Percentiles rank a stretch among this genome's conserved stretches.
phyloP scores from a whole-genome alignment of 129 eudicot species.

The Ambrosia artemisiifolia region DNA sequence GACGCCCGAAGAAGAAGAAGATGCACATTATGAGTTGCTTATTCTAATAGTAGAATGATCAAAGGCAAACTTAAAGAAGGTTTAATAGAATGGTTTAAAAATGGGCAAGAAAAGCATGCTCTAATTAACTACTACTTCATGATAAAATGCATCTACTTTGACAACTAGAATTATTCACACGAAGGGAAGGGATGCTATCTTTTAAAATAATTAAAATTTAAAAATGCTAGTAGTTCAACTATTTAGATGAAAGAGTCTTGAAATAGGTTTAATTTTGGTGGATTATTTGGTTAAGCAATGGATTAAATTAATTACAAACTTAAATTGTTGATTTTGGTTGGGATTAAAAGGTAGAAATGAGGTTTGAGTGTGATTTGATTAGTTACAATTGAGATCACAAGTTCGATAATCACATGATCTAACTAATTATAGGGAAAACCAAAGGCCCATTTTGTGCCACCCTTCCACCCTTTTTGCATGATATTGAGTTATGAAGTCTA shows the following conservation, averaged over 20 bases:
- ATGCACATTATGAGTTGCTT: neutral
- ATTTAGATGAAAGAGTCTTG: slow-evolving; percentile 34
- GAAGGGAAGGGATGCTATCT: no score
- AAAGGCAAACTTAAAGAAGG: slow-evolving; percentile 32
- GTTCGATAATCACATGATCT: slow-evolving; percentile 42
- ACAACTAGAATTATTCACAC: no score
- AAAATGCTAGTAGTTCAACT: slow-evolving; percentile 10
- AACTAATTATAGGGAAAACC: slow-evolving; percentile 36
- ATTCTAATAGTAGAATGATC: slow-evolving; percentile 15
- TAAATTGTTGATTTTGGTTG: slow-evolving; percentile 31
- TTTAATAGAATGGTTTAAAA: slow-evolving; percentile 21
- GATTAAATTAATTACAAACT: slow-evolving; percentile 19
- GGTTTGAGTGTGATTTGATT: slow-evolving; percentile 30
- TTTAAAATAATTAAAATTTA: no score
- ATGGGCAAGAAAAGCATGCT: slow-evolving; percentile 61
- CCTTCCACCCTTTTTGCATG: slow-evolving; percentile 38
- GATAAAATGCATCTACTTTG: slow-evolving; percentile 35
- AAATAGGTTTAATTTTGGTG: slow-evolving; percentile 63
- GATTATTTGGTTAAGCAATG: slow-evolving; percentile 49
- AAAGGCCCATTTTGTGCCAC: slow-evolving; percentile 34
- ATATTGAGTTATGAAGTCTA: neutral
- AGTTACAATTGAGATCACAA: slow-evolving; percentile 40
- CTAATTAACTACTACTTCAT: slow-evolving; percentile 52
- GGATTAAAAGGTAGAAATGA: slow-evolving; percentile 33
- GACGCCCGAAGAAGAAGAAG: slow-evolving; percentile 1